Percentiles rank a stretch among this genome's conserved stretches.
Evolutionary conservation across 73 alveolate genomes (phyloP).

Genomic region (Paramecium tetraurelia): DNA sequence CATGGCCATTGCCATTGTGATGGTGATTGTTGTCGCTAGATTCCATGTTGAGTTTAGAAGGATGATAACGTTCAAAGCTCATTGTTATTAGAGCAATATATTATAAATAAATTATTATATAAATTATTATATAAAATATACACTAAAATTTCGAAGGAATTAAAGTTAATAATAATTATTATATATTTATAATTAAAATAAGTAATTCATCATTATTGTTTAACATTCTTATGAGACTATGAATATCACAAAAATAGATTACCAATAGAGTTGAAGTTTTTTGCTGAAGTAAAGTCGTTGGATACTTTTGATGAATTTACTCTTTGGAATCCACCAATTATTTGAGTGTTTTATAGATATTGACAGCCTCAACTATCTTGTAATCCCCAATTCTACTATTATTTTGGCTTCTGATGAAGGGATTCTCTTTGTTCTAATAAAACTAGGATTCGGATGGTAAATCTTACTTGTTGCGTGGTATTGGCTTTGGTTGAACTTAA

Average conservation of each 20-base stretch:
- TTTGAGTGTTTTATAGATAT: neutral
- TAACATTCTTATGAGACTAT: neutral
- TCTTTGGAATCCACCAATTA: neutral
- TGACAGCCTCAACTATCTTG: neutral
- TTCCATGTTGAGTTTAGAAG: neutral
- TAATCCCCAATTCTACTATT: neutral
- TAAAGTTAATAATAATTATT: neutral
- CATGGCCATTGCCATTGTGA: neutral
- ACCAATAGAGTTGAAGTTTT: neutral
- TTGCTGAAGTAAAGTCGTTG: neutral
- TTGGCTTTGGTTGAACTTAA: neutral
- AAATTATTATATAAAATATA: neutral
- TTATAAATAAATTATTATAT: neutral
- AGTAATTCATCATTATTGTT: neutral
- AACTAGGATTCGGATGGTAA: neutral
- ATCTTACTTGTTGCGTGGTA: neutral
- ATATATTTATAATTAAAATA: neutral
- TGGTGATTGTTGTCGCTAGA: neutral
- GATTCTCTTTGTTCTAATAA: neutral
- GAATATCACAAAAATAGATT: neutral
- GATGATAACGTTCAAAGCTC: slow-evolving; percentile 43
- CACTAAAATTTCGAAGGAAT: neutral
- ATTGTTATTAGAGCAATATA: slow-evolving; percentile 1
- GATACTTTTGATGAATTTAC: neutral
- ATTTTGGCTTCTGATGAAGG: neutral